Evolutionary conservation across 441 rosid species (phyloP), one percentile per base, ranked within the genome.

Genomic region (Populus hybrid): DNA sequence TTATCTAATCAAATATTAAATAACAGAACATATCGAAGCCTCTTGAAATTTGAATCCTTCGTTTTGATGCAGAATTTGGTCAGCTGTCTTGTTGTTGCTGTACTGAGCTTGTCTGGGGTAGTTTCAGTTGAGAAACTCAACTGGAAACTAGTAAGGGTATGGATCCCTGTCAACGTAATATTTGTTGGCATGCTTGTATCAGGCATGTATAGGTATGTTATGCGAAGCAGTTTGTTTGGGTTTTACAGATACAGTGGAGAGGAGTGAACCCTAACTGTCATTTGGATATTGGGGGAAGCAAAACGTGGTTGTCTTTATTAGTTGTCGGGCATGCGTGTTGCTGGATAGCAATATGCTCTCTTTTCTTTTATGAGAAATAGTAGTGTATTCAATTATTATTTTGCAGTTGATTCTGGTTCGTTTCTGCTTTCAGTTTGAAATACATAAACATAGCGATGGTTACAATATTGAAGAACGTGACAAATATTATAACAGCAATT

Each of bases 361-460:
- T 24, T 9, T 6, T 5, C 57, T 57, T 32, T 46, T 6, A 14
- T 9, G 2, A 23, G 9, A 21, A 64, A 11, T 8, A 23, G 32
- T 23, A 26, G 3, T 9, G 28, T 5, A 28, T 57, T 57, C 6
- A 2, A 19, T 18, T 7, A 53, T 2, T 19, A 2, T 19, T 1
- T 5, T 14, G 50, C 61, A 72, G 30, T 78, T 69, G 19, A 66
- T 61, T 73, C 70, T 73, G 57, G 46, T 80, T 75, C 40, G 34
- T 40, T 73, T 77, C 73, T 53, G 71, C 77, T 83, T 89, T 82
- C 95, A 95, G 98, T 82, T 87, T 95, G 91, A 95, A 89, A 81
- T 86, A 90, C 89, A 93, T 92, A 72, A 95, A 93, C 74, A 87
- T 95, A 19, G 98, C 99, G 78, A 95, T 95, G 99, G 97, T 95